Evolutionary conservation across 2,329 filamentous ascomycete species (phyloP).

Genomic region (Fusarium paranaense): DNA sequence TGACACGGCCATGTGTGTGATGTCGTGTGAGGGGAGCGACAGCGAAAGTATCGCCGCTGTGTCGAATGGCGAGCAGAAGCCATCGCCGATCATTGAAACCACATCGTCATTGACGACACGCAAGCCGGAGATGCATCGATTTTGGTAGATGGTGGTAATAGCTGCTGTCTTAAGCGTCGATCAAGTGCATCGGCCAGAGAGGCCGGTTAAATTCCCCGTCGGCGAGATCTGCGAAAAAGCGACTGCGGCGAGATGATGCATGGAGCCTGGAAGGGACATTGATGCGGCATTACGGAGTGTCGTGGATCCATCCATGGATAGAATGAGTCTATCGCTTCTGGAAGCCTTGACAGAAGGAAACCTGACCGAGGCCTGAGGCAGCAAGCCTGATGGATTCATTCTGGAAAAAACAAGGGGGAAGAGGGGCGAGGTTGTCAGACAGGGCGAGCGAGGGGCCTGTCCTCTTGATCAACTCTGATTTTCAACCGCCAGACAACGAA

Average conservation of each 20-base stretch:
- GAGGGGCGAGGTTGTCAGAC: slow-evolving; percentile 13
- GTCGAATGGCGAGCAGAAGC: slow-evolving; percentile 10
- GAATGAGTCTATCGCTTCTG: slow-evolving; percentile 37
- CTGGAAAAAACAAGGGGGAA: slow-evolving; percentile 35
- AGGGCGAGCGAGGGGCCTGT: slow-evolving; percentile 16
- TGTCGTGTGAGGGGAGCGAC: slow-evolving; percentile 22
- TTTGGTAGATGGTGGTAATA: slow-evolving; percentile 5
- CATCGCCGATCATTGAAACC: slow-evolving; percentile 24
- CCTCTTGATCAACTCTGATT: slow-evolving; percentile 22
- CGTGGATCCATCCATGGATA: slow-evolving; percentile 20
- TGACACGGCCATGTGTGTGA: slow-evolving; percentile 11
- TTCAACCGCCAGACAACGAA: slow-evolving; percentile 5
- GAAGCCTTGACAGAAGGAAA: slow-evolving; percentile 38
- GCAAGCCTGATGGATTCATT: slow-evolving; percentile 17
- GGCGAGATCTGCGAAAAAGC: slow-evolving; percentile 37
- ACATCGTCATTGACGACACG: slow-evolving; percentile 28
- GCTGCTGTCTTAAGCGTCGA: slow-evolving; percentile 14
- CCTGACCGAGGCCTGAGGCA: slow-evolving; percentile 28
- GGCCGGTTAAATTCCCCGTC: slow-evolving; percentile 32
- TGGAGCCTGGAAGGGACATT: slow-evolving; percentile 14
- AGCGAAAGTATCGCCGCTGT: slow-evolving; percentile 5
- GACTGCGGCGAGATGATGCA: slow-evolving; percentile 24
- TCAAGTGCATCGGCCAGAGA: slow-evolving; percentile 12
- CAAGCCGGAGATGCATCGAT: slow-evolving; percentile 3
- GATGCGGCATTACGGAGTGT: slow-evolving; percentile 30